Evolutionary conservation across 805 yeast species (phyloP).

Genomic region (Candida jianshihensis): DNA sequence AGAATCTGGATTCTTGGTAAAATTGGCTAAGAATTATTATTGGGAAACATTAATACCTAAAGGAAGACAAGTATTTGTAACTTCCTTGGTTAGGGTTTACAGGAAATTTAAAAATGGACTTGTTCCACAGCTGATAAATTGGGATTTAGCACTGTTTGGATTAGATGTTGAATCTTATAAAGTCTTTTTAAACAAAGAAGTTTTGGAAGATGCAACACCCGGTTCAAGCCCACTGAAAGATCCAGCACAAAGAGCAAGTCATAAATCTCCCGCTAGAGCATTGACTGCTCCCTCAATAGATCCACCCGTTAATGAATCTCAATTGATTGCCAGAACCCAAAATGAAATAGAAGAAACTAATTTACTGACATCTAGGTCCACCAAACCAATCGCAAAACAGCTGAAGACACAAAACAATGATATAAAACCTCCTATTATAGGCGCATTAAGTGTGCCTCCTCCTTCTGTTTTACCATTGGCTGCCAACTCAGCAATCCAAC

Average conservation of each 20-base stretch:
- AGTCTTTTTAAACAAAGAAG: constrained; percentile 14
- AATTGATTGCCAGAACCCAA: too few relatives aligned
- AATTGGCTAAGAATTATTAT: constrained; percentile 71
- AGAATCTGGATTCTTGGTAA: constrained; percentile 50
- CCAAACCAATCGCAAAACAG: too few relatives aligned
- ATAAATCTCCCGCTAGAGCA: not conserved
- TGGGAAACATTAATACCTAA: constrained; percentile 64
- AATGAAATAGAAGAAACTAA: too few relatives aligned
- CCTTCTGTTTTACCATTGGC: too few relatives aligned
- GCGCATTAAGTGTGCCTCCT: too few relatives aligned
- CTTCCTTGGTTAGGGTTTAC: constrained; percentile 44
- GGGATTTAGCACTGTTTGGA: constrained; percentile 39
- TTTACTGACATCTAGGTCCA: too few relatives aligned
- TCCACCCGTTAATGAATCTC: too few relatives aligned
- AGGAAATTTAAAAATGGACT: constrained; percentile 49
- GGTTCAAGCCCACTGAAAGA: too few relatives aligned
- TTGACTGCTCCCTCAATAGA: too few relatives aligned
- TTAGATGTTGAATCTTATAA: constrained; percentile 31
- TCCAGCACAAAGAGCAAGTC: not conserved
- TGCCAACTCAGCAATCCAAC: too few relatives aligned
- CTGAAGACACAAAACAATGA: too few relatives aligned
- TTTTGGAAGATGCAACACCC: not conserved
- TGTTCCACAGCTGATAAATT: constrained; percentile 45
- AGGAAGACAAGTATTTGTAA: constrained; percentile 54
- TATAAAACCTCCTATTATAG: too few relatives aligned